Evolutionary conservation across 257 asterid genomes (phyloP).

Genomic region (Petrea volubilis): DNA sequence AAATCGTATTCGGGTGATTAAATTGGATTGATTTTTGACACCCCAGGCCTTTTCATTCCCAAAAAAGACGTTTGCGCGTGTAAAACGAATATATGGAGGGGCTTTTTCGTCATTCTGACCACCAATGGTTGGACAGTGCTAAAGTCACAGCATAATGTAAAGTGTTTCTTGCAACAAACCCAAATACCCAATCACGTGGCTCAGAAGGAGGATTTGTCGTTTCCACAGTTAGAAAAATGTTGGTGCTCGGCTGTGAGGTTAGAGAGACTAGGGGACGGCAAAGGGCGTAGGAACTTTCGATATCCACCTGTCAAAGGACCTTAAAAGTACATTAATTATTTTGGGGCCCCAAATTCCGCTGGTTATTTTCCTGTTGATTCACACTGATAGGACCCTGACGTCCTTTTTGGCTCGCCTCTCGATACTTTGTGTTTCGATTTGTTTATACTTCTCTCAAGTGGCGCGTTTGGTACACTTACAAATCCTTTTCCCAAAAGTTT

Average conservation of each 20-base stretch:
- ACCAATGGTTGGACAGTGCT: neutral
- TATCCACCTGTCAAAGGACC: constrained; percentile 33
- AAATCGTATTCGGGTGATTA: too few species aligned
- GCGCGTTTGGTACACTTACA: neutral
- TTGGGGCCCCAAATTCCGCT: constrained; percentile 19
- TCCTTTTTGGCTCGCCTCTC: neutral
- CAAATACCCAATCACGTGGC: neutral
- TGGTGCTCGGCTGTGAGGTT: constrained; percentile 8
- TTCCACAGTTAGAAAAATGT: constrained; percentile 1
- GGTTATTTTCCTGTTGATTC: constrained; percentile 4
- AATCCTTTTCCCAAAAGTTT: neutral
- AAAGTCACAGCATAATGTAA: neutral
- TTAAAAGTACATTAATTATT: constrained; percentile 20
- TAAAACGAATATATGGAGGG: neutral
- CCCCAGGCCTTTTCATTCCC: too few species aligned
- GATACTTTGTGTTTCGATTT: neutral
- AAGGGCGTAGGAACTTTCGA: constrained; percentile 13
- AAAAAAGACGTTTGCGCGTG: neutral
- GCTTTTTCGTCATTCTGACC: neutral
- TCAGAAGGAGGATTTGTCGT: neutral
- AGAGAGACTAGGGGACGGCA: neutral
- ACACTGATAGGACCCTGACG: neutral
- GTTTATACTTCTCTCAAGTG: neutral
- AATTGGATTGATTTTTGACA: too few species aligned
- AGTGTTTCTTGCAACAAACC: too few species aligned